Evolutionary conservation across 2,329 filamentous ascomycete species (phyloP), one percentile per base, ranked within the genome.

Genomic region (Cordyceps cateniannulata): DNA sequence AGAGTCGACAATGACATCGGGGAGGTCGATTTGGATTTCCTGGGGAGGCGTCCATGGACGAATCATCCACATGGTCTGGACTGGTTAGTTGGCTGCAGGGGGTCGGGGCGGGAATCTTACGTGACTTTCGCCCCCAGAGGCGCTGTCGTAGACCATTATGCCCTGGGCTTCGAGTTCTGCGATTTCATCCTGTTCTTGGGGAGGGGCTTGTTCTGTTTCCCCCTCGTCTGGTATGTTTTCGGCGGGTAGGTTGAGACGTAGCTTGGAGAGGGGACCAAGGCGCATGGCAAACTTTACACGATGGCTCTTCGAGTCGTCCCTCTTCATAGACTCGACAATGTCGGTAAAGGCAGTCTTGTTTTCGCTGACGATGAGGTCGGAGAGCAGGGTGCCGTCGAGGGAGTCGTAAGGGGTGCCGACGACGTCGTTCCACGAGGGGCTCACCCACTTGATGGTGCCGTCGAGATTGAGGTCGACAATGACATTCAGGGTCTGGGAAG

Each of bases 1-100:
- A 1, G 93, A 93, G 69, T 98, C 93, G 56, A 98, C 93, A 63
- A 99, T 87, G 29, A 96, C 79, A 61, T 86, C 81, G 18, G 96
- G 93, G 7, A 99, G 84, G 72, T 98, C 95, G 67, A 99, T 98
- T 65, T 96, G 96, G 70, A 99, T 91, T 77, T 98, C 93, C 66
- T 92, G 85, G 6, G 93, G 90, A 45, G 88, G 83, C 45, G 92
- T 87, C 75, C 92, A 96, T 2, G 93, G 95, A 65, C 95, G 90
- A 66, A 99, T 85, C 92, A 99, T 99, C 95, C 95, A 99, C 96
- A 99, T 99, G 20, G 91, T 96, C 91, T 96, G 68, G 62, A 62
- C 52, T 51, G 63, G 66, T 75, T 62, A 75, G 51, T 20, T 35
- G 44, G 8, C 14, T 20, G 42, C 9, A 16, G 20, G 16, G 24